These are phyloP conservation scores for Agaricus bisporus DNA, from an alignment of 768 basidiomycete genomes.

Conservation along the genomic window DNA sequence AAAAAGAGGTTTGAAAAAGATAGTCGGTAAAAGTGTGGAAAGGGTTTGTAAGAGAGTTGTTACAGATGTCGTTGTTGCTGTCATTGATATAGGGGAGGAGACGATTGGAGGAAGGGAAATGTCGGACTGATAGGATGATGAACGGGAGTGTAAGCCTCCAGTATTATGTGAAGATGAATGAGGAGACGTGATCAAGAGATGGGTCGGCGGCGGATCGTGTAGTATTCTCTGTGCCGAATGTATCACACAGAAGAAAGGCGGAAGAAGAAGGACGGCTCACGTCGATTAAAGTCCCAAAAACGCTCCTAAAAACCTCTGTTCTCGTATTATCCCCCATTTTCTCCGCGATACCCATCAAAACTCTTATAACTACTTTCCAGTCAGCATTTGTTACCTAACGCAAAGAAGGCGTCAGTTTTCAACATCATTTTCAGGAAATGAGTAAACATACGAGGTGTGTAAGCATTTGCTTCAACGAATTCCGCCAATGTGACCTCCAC, in stretches of 20 bases:
- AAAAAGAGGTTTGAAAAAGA: constrained; percentile 72
- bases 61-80: constrained; percentile 18
- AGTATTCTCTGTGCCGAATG: constrained; percentile 39
- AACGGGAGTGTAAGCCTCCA: background rate
- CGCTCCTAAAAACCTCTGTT: background rate
- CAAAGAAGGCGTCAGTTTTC: background rate
- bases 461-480: constrained; percentile 17
- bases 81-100: too few relatives aligned
- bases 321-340: background rate
- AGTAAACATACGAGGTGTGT: constrained; percentile 16
- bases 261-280: constrained; percentile 18
- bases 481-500: too few relatives aligned
- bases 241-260: constrained; percentile 14
- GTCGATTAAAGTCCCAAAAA: background rate
- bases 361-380: background rate
- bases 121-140: background rate
- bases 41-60: constrained; percentile 45
- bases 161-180: background rate
- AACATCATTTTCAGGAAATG: background rate
- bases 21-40: constrained; percentile 47
- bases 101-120: background rate
- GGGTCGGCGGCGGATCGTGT: constrained; percentile 45
- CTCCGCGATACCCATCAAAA: background rate
- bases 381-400: background rate
- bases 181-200: constrained; percentile 10